These are phyloP conservation scores for Hymenoscyphus fraxineus DNA, from an alignment of 2,329 filamentous ascomycete genomes.

Conservation along the genomic window DNA sequence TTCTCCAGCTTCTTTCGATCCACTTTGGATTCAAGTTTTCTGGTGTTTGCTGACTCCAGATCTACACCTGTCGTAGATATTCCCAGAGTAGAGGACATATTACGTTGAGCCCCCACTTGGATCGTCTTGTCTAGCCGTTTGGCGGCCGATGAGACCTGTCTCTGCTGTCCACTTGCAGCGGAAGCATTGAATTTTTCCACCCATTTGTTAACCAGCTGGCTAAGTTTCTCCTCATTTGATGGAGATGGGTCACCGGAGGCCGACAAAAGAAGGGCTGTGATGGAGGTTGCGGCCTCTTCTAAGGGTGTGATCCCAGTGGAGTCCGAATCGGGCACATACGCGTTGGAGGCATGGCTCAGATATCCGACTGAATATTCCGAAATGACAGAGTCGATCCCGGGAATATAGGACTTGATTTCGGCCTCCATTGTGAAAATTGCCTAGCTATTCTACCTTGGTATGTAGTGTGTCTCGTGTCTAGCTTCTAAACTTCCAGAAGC, in stretches of 20 bases:
- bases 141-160: slow-evolving; percentile 70
- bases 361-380: slow-evolving; percentile 94
- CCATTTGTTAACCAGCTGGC: slow-evolving; percentile 83
- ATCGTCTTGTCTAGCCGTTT: slow-evolving; percentile 90
- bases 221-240: slow-evolving; percentile 72
- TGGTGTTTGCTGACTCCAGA: slow-evolving; percentile 84
- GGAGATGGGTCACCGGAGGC: slow-evolving; percentile 79
- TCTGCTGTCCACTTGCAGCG: slow-evolving; percentile 60
- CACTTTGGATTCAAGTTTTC: slow-evolving; percentile 96
- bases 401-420: slow-evolving; percentile 79
- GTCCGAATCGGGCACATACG: slow-evolving; percentile 74
- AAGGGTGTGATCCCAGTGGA: slow-evolving; percentile 68
- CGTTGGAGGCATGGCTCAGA: slow-evolving; percentile 84
- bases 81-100: slow-evolving; percentile 93
- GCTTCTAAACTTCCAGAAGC: background rate
- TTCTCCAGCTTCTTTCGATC: slow-evolving; percentile 99
- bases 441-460: background rate
- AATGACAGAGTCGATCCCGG: slow-evolving; percentile 81
- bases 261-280: slow-evolving; percentile 86
- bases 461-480: background rate
- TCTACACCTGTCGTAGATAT: slow-evolving; percentile 82
- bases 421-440: slow-evolving; percentile 62
- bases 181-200: slow-evolving; percentile 74
- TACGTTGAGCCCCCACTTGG: slow-evolving; percentile 88
- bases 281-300: slow-evolving; percentile 74